A percentile compares a stretch with the other conserved stretches of the same genome.
These are phyloP conservation scores for Monosporozyma siamensis DNA, from an alignment of 805 yeast genomes.

Conservation along the genomic window DNA sequence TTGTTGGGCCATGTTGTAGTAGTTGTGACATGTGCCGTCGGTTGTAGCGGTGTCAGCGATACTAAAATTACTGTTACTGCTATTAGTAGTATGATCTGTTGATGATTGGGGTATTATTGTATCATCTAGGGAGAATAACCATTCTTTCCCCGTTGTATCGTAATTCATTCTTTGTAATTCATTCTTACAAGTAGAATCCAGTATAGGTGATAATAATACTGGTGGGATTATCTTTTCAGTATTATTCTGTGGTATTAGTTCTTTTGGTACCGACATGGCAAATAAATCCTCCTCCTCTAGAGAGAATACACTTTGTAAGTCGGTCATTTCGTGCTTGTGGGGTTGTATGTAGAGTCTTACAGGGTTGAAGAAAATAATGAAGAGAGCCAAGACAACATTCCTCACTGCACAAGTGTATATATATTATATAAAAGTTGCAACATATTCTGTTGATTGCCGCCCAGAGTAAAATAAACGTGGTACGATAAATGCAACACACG, in stretches of 20 bases:
- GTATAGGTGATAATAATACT: neutral
- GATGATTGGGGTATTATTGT: too few species aligned
- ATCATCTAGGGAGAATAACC: neutral
- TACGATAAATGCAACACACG: too few species aligned
- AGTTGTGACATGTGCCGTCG: conserved; percentile 7
- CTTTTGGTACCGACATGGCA: neutral
- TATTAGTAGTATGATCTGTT: neutral
- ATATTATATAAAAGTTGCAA: too few species aligned
- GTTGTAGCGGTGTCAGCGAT: neutral
- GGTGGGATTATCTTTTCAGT: neutral
- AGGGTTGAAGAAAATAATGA: too few species aligned
- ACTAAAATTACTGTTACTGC: neutral
- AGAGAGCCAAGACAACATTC: too few species aligned
- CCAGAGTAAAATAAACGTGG: too few species aligned
- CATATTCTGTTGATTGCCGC: too few species aligned
- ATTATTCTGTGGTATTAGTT: neutral
- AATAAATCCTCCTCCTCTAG: conserved; percentile 1
- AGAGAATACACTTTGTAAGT: neutral
- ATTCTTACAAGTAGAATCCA: neutral
- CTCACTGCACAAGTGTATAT: neutral
- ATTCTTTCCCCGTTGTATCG: neutral
- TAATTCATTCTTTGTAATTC: neutral
- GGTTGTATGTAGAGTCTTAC: neutral
- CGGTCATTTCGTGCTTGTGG: neutral
- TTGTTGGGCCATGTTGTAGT: conserved; percentile 24